These are phyloP conservation scores for Penicillium sclerotiorum DNA, from an alignment of 2,329 filamentous ascomycete genomes.

Conservation along the genomic window DNA sequence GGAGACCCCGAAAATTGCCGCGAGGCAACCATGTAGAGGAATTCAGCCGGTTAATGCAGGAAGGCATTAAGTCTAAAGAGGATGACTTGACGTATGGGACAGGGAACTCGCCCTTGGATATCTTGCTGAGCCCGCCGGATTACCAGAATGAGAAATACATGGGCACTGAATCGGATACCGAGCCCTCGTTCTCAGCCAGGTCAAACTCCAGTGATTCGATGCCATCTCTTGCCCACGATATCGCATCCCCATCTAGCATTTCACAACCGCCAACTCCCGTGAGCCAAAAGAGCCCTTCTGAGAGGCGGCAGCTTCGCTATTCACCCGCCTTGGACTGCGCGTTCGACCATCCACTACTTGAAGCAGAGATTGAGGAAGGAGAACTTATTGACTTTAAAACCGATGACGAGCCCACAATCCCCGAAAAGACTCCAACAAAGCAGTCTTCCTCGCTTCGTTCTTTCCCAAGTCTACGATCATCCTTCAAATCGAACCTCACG, in stretches of 20 bases:
- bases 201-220: slow-evolving; percentile 63
- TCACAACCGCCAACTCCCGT: slow-evolving; percentile 46
- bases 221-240: slow-evolving; percentile 55
- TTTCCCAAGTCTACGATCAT: slow-evolving; percentile 48
- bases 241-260: slow-evolving; percentile 52
- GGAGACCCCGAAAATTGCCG: slow-evolving; percentile 42
- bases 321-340: slow-evolving; percentile 59
- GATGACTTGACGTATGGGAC: slow-evolving; percentile 47
- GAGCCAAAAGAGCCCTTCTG: slow-evolving; percentile 39
- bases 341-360: slow-evolving; percentile 60
- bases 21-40: slow-evolving; percentile 47
- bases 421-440: slow-evolving; percentile 17
- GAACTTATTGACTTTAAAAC: slow-evolving; percentile 25
- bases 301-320: slow-evolving; percentile 51
- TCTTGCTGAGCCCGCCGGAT: slow-evolving; percentile 59
- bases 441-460: slow-evolving; percentile 32
- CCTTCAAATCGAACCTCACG: slow-evolving; percentile 66
- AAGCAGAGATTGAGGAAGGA: slow-evolving; percentile 32
- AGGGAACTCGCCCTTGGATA: slow-evolving; percentile 53
- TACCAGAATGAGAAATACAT: slow-evolving; percentile 45
- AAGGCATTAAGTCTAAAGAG: slow-evolving; percentile 53
- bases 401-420: slow-evolving; percentile 11
- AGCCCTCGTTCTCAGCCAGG: slow-evolving; percentile 47
- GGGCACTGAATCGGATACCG: slow-evolving; percentile 48
- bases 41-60: slow-evolving; percentile 61